These are phyloP conservation scores for Saccharomycopsis vini DNA, from an alignment of 805 yeast genomes.

Conservation along the genomic window DNA sequence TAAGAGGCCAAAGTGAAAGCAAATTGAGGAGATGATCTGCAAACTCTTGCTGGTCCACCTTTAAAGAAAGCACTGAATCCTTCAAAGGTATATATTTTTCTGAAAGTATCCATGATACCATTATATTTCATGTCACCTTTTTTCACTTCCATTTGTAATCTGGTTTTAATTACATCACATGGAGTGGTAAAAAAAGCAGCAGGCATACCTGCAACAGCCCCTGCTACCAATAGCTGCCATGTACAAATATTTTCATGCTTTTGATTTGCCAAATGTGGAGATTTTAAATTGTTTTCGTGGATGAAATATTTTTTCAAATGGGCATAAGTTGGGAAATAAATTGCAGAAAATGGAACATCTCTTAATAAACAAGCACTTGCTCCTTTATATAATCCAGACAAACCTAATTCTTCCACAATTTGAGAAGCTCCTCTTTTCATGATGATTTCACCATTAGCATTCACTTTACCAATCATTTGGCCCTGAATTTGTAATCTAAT, in stretches of 20 bases:
- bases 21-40: slow-evolving; percentile 94
- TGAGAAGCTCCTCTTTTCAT: slow-evolving; percentile 52
- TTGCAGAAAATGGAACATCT: slow-evolving; percentile 95
- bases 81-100: slow-evolving; percentile 70
- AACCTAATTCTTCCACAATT: slow-evolving; percentile 71
- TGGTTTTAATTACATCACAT: slow-evolving; percentile 91
- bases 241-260: slow-evolving; percentile 46
- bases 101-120: slow-evolving; percentile 71
- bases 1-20: slow-evolving; percentile 98
- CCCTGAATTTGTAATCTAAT: slow-evolving; percentile 94
- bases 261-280: slow-evolving; percentile 49
- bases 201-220: slow-evolving; percentile 97
- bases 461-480: slow-evolving; percentile 38
- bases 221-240: slow-evolving; percentile 77
- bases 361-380: slow-evolving; percentile 84
- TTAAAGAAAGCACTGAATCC: slow-evolving; percentile 83
- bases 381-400: slow-evolving; percentile 84
- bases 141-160: slow-evolving; percentile 76
- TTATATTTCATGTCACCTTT: slow-evolving; percentile 68
- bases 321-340: slow-evolving; percentile 94
- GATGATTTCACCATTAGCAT: slow-evolving; percentile 27
- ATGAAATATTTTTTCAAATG: slow-evolving; percentile 78
- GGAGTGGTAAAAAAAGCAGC: slow-evolving; percentile 96
- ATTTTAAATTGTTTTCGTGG: slow-evolving; percentile 48
- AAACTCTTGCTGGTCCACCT: slow-evolving; percentile 91